Evolutionary conservation across 2,329 filamentous ascomycete species (phyloP).

Genomic region (Rhynchosporium graminicola): DNA sequence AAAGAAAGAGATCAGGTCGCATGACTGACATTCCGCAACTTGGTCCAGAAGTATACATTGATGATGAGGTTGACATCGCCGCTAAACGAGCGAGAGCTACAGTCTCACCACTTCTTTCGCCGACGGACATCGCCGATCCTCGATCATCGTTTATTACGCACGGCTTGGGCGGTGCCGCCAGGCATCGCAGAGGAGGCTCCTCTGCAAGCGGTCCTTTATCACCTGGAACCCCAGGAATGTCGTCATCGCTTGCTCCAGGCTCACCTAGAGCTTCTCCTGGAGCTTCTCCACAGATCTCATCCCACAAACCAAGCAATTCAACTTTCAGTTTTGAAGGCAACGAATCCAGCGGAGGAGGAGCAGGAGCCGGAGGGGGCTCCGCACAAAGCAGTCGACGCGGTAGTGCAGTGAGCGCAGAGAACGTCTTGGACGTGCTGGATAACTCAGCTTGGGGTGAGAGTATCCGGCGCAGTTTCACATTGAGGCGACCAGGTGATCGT

Average conservation of each 20-base stretch:
- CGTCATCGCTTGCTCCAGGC: constrained; percentile 20
- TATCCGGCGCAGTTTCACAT: constrained; percentile 83
- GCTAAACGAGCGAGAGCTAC: constrained; percentile 26
- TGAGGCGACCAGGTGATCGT: constrained; percentile 47
- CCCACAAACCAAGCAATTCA: constrained; percentile 42
- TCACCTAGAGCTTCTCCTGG: constrained; percentile 23
- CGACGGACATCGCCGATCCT: constrained; percentile 31
- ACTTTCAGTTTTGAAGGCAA: constrained; percentile 35
- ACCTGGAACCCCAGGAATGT: constrained; percentile 26
- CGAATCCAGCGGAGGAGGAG: constrained; percentile 25
- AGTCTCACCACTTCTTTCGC: constrained; percentile 33
- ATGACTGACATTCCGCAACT: constrained; percentile 79
- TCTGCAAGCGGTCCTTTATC: constrained; percentile 17
- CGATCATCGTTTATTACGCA: constrained; percentile 37
- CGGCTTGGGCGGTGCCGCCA: constrained; percentile 35
- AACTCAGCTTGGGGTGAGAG: constrained; percentile 93
- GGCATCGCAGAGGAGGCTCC: constrained; percentile 31
- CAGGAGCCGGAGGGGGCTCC: constrained; percentile 25
- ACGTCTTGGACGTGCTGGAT: constrained; percentile 82
- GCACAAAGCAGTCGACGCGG: constrained; percentile 58
- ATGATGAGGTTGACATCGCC: constrained; percentile 61
- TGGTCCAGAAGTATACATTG: constrained; percentile 85
- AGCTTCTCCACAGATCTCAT: constrained; percentile 37
- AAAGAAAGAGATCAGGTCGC: constrained; percentile 70
- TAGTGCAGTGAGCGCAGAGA: constrained; percentile 71